These are phyloP conservation scores for Fusarium xyrophilum DNA, from an alignment of 2,329 filamentous ascomycete species.

Conservation along the genomic window DNA sequence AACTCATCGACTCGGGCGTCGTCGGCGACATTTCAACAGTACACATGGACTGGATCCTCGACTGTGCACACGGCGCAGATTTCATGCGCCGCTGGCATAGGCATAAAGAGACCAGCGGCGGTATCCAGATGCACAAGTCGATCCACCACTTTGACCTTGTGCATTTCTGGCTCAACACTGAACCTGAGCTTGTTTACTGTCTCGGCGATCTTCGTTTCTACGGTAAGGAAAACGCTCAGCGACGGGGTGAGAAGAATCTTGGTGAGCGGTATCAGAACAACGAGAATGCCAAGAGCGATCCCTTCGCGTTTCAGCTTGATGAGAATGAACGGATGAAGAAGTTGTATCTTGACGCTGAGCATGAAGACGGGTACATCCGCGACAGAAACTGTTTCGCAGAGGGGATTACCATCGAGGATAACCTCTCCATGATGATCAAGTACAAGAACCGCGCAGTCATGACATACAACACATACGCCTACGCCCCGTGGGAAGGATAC, in stretches of 20 bases:
- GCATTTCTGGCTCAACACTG: slow-evolving; percentile 65
- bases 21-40: slow-evolving; percentile 64
- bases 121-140: slow-evolving; percentile 67
- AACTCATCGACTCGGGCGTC: slow-evolving; percentile 59
- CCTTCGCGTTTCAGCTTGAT: slow-evolving; percentile 64
- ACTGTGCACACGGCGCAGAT: slow-evolving; percentile 66
- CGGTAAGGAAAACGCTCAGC: slow-evolving; percentile 66
- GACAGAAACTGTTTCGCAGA: slow-evolving; percentile 69
- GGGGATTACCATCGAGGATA: slow-evolving; percentile 70
- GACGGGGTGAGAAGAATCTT: slow-evolving; percentile 58
- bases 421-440: slow-evolving; percentile 64
- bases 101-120: slow-evolving; percentile 65
- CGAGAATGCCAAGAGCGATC: slow-evolving; percentile 58
- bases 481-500: slow-evolving; percentile 68
- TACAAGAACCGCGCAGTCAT: slow-evolving; percentile 64
- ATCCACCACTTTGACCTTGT: slow-evolving; percentile 70
- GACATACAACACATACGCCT: slow-evolving; percentile 66
- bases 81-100: slow-evolving; percentile 71
- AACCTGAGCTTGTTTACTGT: slow-evolving; percentile 63
- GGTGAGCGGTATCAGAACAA: slow-evolving; percentile 59
- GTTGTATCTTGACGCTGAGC: slow-evolving; percentile 67
- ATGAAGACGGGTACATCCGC: slow-evolving; percentile 67
- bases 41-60: slow-evolving; percentile 70
- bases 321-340: slow-evolving; percentile 60
- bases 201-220: slow-evolving; percentile 67